Percentiles rank a stretch among this genome's conserved stretches.
Conservation (phyloP, 257 asterid species). For the Solanum dulcamara region DNA sequence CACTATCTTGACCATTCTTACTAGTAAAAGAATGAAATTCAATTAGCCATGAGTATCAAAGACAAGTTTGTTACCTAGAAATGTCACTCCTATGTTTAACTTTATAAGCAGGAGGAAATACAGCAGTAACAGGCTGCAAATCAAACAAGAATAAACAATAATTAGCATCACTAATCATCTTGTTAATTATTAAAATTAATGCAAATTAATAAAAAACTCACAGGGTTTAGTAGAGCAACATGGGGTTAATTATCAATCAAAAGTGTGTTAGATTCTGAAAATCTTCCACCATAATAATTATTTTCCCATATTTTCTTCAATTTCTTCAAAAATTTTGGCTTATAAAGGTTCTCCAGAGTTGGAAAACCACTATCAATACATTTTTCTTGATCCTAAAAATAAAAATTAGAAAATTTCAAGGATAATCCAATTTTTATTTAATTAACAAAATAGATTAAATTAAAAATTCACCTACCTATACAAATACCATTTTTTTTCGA, state of each 20-base stretch:
- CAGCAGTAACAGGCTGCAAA: constrained; percentile 40
- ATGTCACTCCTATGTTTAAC: constrained; percentile 9
- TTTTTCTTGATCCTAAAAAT: constrained; percentile 33
- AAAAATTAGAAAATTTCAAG: too few species aligned
- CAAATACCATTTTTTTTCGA: constrained; percentile 29
- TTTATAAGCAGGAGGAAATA: constrained; percentile 31
- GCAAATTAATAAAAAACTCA: not conserved
- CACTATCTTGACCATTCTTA: too few species aligned
- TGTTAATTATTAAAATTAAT: too few species aligned
- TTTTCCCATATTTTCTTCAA: constrained; percentile 31
- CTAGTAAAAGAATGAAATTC: too few species aligned
- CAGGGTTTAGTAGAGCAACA: constrained; percentile 35
- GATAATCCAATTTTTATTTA: not conserved
- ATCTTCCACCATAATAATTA: constrained; percentile 11
- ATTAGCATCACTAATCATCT: not conserved
- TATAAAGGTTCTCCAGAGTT: constrained; percentile 1
- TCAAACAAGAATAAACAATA: not conserved
- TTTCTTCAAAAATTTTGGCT: constrained; percentile 43
- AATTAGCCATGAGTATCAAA: too few species aligned
- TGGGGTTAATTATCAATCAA: constrained; percentile 45
- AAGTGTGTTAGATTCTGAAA: constrained; percentile 34
- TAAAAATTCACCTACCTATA: constrained; percentile 26
- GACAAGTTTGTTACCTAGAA: constrained; percentile 15
- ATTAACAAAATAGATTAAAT: not conserved
- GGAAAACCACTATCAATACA: constrained; percentile 30